Conservation (phyloP, 495 filamentous ascomycete species). For the Aspergillus ostianus region DNA sequence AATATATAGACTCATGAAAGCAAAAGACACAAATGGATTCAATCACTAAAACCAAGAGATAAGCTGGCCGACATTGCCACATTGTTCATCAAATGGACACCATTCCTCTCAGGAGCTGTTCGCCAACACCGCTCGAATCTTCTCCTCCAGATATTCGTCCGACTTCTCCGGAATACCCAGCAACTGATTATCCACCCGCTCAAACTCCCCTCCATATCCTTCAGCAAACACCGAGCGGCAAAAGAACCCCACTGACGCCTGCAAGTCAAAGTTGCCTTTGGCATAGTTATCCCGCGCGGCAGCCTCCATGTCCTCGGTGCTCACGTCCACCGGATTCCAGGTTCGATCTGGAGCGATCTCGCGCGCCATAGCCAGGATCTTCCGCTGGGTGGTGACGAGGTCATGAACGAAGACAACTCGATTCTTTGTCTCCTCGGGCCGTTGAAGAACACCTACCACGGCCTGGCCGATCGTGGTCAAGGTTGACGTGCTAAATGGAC, state of each 20-base stretch:
- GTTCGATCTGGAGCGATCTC: conserved; percentile 7
- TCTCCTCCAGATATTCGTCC: conserved; percentile 9
- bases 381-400: conserved; percentile 2
- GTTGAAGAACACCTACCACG: not conserved
- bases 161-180: conserved; percentile 11
- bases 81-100: no score
- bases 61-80: no score
- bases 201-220: conserved; percentile 17
- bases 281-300: not conserved
- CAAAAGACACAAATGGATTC: no score
- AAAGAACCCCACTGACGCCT: conserved; percentile 10
- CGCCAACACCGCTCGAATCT: not conserved
- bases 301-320: conserved; percentile 11
- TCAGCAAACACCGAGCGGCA: conserved; percentile 10
- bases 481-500: conserved; percentile 9
- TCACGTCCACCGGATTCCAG: conserved; percentile 10
- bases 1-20: no score
- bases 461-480: conserved; percentile 4
- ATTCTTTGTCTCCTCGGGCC: conserved; percentile 7
- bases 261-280: not conserved
- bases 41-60: no score
- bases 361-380: conserved; percentile 7
- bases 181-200: conserved; percentile 15
- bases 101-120: not conserved
- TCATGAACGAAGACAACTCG: conserved; percentile 9